phyloP scores from a whole-genome alignment of 106 monocot genomes.

The Cymbidium sinense region DNA sequence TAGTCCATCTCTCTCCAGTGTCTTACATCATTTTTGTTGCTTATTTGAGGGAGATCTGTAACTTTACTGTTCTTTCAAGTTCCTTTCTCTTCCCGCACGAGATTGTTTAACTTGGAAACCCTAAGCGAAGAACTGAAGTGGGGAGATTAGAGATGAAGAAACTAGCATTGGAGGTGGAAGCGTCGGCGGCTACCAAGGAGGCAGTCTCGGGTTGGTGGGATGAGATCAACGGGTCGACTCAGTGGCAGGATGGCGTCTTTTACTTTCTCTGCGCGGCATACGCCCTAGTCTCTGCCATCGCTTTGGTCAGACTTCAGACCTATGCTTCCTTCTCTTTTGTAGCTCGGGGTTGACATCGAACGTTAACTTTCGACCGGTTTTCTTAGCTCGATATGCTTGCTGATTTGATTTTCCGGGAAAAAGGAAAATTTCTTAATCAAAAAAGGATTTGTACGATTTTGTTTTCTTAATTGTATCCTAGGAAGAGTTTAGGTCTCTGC shows the following conservation, averaged over 20 bases:
- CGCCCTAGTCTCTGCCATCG: slow-evolving; percentile 50
- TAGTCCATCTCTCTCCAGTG: background rate
- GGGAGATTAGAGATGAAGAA: slow-evolving; percentile 3
- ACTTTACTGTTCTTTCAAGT: background rate
- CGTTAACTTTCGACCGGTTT: background rate
- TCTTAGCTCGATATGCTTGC: background rate
- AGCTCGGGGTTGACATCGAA: background rate
- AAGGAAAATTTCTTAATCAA: background rate
- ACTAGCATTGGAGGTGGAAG: background rate
- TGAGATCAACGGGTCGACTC: slow-evolving; percentile 38
- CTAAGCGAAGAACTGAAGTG: background rate
- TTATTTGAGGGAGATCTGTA: background rate
- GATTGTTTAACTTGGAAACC: background rate
- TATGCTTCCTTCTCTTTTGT: background rate
- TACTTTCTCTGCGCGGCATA: slow-evolving; percentile 48
- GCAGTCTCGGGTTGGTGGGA: slow-evolving; percentile 31
- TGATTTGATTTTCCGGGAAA: background rate
- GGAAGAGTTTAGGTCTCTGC: background rate
- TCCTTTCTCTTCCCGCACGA: background rate
- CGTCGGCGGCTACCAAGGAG: background rate
- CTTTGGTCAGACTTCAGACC: slow-evolving; percentile 20
- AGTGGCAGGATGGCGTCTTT: slow-evolving; percentile 56
- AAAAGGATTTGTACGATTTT: background rate
- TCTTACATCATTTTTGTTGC: background rate
- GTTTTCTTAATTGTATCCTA: background rate